A percentile compares a stretch with the other conserved stretches of the same genome.
These are phyloP conservation scores for Talaromyces sp. DNA, from an alignment of 2,329 filamentous ascomycete species.

Conservation along the genomic window DNA sequence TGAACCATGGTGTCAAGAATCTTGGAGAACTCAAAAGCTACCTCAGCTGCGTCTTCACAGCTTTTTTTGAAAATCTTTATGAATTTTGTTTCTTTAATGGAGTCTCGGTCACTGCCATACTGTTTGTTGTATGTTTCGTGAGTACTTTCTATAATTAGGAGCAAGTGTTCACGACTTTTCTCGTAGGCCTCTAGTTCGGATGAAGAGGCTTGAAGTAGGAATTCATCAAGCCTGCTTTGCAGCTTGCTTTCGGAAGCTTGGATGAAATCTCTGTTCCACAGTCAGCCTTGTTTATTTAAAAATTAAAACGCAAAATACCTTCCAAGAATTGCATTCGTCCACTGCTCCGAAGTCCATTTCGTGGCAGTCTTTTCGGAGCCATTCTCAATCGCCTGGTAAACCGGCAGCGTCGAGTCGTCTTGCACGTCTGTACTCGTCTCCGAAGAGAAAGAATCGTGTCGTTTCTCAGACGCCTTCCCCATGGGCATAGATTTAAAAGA, in stretches of 20 bases:
- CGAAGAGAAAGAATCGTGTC: not conserved
- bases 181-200: not conserved
- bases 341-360: not conserved
- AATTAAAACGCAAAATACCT: not conserved
- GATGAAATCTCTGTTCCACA: not conserved
- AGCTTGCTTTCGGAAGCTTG: not conserved
- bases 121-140: not conserved
- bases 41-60: not conserved
- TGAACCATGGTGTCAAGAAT: not conserved
- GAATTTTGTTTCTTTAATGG: not conserved
- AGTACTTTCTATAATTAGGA: not conserved
- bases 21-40: not conserved
- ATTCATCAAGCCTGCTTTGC: not conserved
- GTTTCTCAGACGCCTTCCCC: not conserved
- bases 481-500: not conserved
- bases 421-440: not conserved
- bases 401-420: not conserved
- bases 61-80: not conserved
- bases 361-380: not conserved
- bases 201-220: not conserved
- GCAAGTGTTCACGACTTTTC: not conserved
- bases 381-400: not conserved
- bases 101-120: not conserved
- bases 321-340: not conserved
- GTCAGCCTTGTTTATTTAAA: not conserved